Percentiles rank a stretch among this genome's conserved stretches.
Evolutionary conservation across 345 rosid species (phyloP).

Genomic region (Sisymbrium irio): DNA sequence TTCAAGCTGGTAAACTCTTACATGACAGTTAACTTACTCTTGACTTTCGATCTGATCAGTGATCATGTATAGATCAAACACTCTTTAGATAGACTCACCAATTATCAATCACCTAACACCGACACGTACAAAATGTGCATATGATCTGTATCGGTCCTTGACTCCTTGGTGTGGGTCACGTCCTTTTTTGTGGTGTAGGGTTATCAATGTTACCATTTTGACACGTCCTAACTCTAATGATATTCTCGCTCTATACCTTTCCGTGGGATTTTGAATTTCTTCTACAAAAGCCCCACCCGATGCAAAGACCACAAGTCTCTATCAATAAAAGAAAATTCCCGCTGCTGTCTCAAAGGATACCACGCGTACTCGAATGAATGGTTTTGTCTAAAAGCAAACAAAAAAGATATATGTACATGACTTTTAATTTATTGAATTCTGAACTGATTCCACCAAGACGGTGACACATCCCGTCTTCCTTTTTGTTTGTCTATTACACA

Average conservation of each 20-base stretch:
- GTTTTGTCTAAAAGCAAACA: neutral
- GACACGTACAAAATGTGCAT: slow-evolving; percentile 15
- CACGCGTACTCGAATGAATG: slow-evolving; percentile 23
- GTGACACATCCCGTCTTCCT: slow-evolving; percentile 1
- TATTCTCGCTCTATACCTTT: slow-evolving; percentile 10
- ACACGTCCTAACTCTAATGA: slow-evolving; percentile 21
- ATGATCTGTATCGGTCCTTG: slow-evolving; percentile 1
- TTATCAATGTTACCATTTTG: neutral
- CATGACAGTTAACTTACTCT: neutral
- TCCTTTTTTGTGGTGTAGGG: slow-evolving; percentile 19
- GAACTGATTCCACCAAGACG: slow-evolving; percentile 22
- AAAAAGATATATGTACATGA: slow-evolving; percentile 8
- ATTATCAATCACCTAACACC: slow-evolving; percentile 6
- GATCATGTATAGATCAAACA: slow-evolving; percentile 20
- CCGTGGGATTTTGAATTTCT: slow-evolving; percentile 30
- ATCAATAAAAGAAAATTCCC: slow-evolving; percentile 23
- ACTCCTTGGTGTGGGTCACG: slow-evolving; percentile 26
- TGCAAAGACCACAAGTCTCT: slow-evolving; percentile 8
- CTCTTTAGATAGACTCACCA: neutral
- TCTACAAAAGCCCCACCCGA: neutral
- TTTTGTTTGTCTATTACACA: slow-evolving; percentile 7
- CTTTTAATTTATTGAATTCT: slow-evolving; percentile 15
- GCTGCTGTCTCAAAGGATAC: slow-evolving; percentile 1
- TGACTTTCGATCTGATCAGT: slow-evolving; percentile 1
- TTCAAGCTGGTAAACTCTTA: neutral